Conservation (phyloP, 1,139 yeast genomes). For the Geotrichum europaeum region DNA sequence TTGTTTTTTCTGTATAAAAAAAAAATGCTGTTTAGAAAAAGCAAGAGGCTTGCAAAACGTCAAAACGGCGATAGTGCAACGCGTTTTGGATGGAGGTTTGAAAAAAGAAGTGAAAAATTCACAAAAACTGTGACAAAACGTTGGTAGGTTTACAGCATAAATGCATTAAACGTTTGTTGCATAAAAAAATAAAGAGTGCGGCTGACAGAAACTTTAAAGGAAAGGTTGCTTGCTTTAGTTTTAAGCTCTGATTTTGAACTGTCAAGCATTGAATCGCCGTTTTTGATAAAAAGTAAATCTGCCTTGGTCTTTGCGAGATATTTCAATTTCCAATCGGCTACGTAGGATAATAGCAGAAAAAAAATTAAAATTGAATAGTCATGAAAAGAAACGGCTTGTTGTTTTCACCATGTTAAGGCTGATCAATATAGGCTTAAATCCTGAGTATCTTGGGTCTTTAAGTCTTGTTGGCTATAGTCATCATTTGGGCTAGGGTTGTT, state of each 20-base stretch:
- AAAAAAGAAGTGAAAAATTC: constrained; percentile 11
- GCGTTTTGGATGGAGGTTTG: constrained; percentile 2
- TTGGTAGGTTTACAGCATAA: background rate
- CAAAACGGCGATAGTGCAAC: background rate
- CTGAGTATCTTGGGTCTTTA: background rate
- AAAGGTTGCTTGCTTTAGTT: background rate
- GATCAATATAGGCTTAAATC: too few relatives aligned
- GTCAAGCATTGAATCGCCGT: background rate
- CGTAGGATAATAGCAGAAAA: background rate
- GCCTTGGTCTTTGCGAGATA: background rate
- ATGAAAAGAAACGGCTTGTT: too few relatives aligned
- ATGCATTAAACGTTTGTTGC: background rate
- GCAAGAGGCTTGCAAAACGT: background rate
- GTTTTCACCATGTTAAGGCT: too few relatives aligned
- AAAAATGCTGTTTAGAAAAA: background rate
- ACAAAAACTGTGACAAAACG: background rate
- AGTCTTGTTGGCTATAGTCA: background rate
- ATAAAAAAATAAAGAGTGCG: background rate
- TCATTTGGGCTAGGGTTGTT: background rate
- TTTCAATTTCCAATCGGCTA: background rate
- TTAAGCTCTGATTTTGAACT: background rate
- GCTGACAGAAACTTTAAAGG: background rate
- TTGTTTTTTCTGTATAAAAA: background rate
- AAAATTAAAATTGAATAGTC: too few relatives aligned
- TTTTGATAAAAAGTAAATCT: background rate